Percentiles rank a stretch among this genome's conserved stretches.
Conservation (phyloP, 225 moss, liverwort and hornwort genomes). For the Physcomitrium patens region DNA sequence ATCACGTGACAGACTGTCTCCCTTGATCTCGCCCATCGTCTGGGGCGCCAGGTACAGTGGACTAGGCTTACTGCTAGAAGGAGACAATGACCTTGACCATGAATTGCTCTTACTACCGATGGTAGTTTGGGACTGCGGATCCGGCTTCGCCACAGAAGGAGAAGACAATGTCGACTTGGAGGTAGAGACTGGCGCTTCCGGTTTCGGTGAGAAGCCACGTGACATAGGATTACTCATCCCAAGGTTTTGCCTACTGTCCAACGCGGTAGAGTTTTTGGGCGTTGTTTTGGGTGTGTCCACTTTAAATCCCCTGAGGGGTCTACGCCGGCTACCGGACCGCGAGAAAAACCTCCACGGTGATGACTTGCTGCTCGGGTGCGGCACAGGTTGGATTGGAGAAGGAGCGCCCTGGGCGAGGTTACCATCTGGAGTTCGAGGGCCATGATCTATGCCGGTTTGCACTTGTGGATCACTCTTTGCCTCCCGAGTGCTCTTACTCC, state of each 20-base stretch:
- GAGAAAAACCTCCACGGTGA: slow-evolving; percentile 37
- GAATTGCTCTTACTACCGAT: slow-evolving; percentile 27
- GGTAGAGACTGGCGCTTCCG: not conserved
- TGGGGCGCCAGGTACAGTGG: slow-evolving; percentile 11
- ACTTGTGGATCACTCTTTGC: slow-evolving; percentile 1
- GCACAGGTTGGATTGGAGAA: slow-evolving; percentile 16
- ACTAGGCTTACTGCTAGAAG: slow-evolving; percentile 23
- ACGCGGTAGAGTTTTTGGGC: not conserved
- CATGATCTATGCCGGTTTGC: not conserved
- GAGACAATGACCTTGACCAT: slow-evolving; percentile 24
- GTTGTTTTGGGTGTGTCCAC: slow-evolving; percentile 2
- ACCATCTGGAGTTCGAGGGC: slow-evolving; percentile 19
- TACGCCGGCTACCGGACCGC: slow-evolving; percentile 26
- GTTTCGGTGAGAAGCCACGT: slow-evolving; percentile 12
- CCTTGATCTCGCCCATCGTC: not conserved
- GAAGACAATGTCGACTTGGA: slow-evolving; percentile 26
- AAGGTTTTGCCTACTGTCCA: not conserved
- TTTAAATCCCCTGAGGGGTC: slow-evolving; percentile 8
- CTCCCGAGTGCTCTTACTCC: slow-evolving; percentile 38
- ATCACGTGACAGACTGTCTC: slow-evolving; percentile 16
- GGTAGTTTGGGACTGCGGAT: not conserved
- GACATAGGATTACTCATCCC: slow-evolving; percentile 8
- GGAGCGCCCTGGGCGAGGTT: not conserved
- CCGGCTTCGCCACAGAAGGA: slow-evolving; percentile 22
- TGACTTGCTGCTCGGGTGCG: slow-evolving; percentile 22